Base-by-base conservation (phyloP, 495 filamentous ascomycete species). In the Neurospora pannonica region DNA sequence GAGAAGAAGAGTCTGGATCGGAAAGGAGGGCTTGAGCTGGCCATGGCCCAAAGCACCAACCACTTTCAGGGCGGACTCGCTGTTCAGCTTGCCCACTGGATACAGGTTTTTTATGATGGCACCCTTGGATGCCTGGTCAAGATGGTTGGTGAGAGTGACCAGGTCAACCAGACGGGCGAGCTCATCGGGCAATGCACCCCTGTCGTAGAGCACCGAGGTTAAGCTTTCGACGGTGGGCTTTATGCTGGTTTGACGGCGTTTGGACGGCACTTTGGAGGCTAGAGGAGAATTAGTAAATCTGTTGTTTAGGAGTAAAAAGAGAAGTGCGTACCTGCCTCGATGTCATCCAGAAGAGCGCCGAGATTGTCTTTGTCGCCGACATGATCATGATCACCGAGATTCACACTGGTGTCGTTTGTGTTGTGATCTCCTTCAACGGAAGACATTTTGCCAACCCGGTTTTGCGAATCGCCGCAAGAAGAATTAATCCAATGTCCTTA, bases 41-140 rank as follows among this genome's bases (percentile, higher is more conserved):
- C 92, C 93, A 77, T 93, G 90, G 13, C 94, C 94, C 46, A 97
- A 87, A 72, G 87, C 89, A 71, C 91, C 91, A 28, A 97, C 87
- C 31, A 95, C 79, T 74, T 87, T 90, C 24, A 92, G 86, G 74
- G 94, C 86, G 70, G 89, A 75, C 43, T 89, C 86, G 48, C 89
- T 87, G 15, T 85, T 74, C 6, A 97, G 85, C 73, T 87, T 89
- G 67, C 86, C 84, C 37, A 87, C 84, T 1, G 94, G 93, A 81
- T 94, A 97, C 54, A 97, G 81, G 48, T 91, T 91, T 73, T 90
- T 93, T 81, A 94, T 80, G 38, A 97, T 79, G 40, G 84, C 87
- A 1, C 86, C 88, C 40, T 89, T 84, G 71, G 89, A 92, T 40
- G 88, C 87, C 81, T 97, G 94, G 81, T 95, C 93, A 2, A 97